phyloP scores from a whole-genome alignment of 2,329 filamentous ascomycete species.

The Mariannaea sp. region DNA sequence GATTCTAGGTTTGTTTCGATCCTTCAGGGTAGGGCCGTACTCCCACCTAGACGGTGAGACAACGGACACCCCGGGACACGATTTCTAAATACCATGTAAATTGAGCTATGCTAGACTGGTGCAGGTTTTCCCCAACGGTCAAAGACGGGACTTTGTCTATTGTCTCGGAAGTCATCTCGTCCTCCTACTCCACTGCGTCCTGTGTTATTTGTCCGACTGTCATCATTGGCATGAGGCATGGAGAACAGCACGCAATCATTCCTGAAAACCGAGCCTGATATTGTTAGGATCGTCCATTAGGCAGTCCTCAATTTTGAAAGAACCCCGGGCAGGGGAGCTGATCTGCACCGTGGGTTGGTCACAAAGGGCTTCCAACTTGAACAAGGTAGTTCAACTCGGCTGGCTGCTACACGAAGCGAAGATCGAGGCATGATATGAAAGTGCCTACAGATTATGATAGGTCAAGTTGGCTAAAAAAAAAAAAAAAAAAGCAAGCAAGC shows the following conservation, averaged over 20 bases:
- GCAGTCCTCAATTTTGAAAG: background rate
- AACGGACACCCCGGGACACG: background rate
- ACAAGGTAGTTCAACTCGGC: background rate
- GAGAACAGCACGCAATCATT: too few species aligned
- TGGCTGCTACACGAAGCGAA: background rate
- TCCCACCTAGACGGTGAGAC: background rate
- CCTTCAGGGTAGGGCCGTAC: background rate
- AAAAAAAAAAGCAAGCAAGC: constrained; percentile 4
- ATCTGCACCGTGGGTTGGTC: background rate
- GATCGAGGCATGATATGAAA: too few species aligned
- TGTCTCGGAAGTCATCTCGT: too few species aligned
- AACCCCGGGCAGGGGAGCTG: background rate
- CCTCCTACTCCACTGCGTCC: too few species aligned
- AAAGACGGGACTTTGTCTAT: too few species aligned
- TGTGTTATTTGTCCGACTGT: too few species aligned
- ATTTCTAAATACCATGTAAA: too few species aligned
- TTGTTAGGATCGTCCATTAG: background rate
- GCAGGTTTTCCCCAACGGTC: too few species aligned
- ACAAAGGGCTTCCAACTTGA: background rate
- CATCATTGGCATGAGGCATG: too few species aligned
- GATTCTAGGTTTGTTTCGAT: background rate
- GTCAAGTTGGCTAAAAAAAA: constrained; percentile 4
- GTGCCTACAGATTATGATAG: too few species aligned
- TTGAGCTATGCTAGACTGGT: too few species aligned
- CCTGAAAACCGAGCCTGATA: background rate